Evolutionary conservation across 139 green algal genomes (phyloP).

Genomic region (Chlamydomonas schloesseri): DNA sequence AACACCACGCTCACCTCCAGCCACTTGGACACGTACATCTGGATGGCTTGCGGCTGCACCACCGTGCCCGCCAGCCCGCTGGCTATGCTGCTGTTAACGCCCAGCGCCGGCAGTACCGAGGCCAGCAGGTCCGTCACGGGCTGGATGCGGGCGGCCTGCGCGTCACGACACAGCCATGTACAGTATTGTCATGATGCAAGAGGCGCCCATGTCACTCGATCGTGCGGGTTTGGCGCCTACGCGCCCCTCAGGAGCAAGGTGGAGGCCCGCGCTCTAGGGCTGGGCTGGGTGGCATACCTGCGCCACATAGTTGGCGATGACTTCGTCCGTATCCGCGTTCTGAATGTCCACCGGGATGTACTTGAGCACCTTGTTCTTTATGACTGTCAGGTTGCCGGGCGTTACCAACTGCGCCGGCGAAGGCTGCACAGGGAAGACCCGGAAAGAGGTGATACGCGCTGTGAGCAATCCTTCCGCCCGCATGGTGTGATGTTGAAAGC

Average conservation of each 20-base stretch:
- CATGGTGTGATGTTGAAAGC: too few relatives aligned
- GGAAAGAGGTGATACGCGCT: too few relatives aligned
- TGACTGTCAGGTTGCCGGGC: background rate
- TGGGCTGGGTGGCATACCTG: too few relatives aligned
- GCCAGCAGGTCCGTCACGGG: background rate
- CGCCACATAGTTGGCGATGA: background rate
- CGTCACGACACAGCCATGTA: too few relatives aligned
- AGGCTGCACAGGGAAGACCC: too few relatives aligned
- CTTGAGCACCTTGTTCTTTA: background rate
- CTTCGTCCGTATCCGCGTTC: background rate
- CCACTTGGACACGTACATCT: conserved; percentile 8
- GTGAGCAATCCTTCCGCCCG: too few relatives aligned
- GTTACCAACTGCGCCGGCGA: background rate
- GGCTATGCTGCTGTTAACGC: background rate
- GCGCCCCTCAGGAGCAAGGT: too few relatives aligned
- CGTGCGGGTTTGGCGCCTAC: too few relatives aligned
- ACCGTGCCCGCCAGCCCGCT: too few relatives aligned
- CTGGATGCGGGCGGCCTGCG: background rate
- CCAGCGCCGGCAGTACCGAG: background rate
- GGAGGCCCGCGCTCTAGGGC: too few relatives aligned
- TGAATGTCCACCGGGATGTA: conserved; percentile 14
- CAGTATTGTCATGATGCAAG: too few relatives aligned
- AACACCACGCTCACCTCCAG: background rate
- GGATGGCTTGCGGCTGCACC: conserved; percentile 10
- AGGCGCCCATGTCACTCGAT: too few relatives aligned